These are phyloP conservation scores for Mediolabrus comicus DNA, from an alignment of 108 stramenopile genomes.

Conservation along the genomic window DNA sequence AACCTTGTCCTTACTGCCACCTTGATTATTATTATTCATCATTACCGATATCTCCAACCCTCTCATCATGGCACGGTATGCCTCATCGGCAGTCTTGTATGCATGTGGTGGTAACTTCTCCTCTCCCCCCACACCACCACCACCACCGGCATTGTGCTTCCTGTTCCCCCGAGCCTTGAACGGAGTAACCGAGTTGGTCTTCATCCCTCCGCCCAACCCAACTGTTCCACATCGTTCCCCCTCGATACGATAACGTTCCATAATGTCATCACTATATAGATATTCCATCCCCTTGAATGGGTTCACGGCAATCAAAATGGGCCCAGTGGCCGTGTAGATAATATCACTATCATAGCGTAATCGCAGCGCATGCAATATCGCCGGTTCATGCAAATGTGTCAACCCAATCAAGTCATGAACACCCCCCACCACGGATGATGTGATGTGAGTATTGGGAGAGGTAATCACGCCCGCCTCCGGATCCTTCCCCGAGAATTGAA, in stretches of 20 bases:
- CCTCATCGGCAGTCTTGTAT: constrained; percentile 91
- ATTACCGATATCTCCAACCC: constrained; percentile 66
- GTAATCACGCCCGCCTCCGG: constrained; percentile 43
- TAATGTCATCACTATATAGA: constrained; percentile 73
- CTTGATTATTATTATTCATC: constrained; percentile 25
- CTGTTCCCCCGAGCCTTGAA: constrained; percentile 28
- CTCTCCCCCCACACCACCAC: not conserved
- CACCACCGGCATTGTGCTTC: constrained; percentile 25
- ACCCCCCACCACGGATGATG: constrained; percentile 48
- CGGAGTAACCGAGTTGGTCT: constrained; percentile 52
- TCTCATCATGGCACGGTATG: constrained; percentile 94
- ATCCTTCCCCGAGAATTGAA: constrained; percentile 48
- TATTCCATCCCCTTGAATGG: constrained; percentile 90
- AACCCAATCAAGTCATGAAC: constrained; percentile 83
- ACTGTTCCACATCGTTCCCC: constrained; percentile 51
- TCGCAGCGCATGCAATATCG: constrained; percentile 80
- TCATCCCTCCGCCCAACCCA: not conserved
- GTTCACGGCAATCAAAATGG: constrained; percentile 92
- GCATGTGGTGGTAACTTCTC: constrained; percentile 85
- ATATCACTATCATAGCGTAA: constrained; percentile 76
- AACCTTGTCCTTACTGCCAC: not conserved
- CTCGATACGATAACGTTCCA: constrained; percentile 76
- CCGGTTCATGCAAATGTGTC: constrained; percentile 83
- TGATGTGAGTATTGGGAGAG: not conserved
- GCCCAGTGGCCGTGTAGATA: constrained; percentile 92